These are phyloP conservation scores for Coemansia sp. DNA, from an alignment of 192 early-diverging fungal genomes.

Conservation along the genomic window DNA sequence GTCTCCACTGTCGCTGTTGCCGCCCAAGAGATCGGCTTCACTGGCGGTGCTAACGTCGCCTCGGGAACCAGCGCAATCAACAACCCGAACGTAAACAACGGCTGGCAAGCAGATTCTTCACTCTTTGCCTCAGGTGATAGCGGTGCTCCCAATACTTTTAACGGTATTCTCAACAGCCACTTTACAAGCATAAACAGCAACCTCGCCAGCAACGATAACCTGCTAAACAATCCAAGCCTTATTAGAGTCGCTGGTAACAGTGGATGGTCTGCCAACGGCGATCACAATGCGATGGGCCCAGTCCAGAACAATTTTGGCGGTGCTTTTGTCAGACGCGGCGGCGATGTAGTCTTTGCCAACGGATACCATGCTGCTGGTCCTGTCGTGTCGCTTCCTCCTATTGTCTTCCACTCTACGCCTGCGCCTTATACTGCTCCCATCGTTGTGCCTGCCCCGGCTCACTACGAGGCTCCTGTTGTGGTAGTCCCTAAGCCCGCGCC, in stretches of 20 bases:
- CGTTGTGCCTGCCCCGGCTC: slow-evolving; percentile 15
- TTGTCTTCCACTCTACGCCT: slow-evolving; percentile 13
- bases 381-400: slow-evolving; percentile 7
- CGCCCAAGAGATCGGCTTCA: slow-evolving; percentile 33
- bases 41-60: slow-evolving; percentile 13
- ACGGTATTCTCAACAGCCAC: slow-evolving; percentile 17
- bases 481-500: slow-evolving; percentile 1
- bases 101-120: slow-evolving; percentile 22
- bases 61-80: slow-evolving; percentile 29
- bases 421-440: slow-evolving; percentile 11
- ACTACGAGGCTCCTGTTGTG: slow-evolving; percentile 12
- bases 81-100: slow-evolving; percentile 38
- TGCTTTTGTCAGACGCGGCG: slow-evolving; percentile 11
- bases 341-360: slow-evolving; percentile 17
- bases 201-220: slow-evolving; percentile 18
- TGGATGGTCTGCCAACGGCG: slow-evolving; percentile 39
- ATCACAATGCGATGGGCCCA: slow-evolving; percentile 19
- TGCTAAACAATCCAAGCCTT: slow-evolving; percentile 27
- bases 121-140: slow-evolving; percentile 12
- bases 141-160: slow-evolving; percentile 13
- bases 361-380: background rate
- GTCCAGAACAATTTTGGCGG: slow-evolving; percentile 25
- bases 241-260: slow-evolving; percentile 20
- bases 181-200: slow-evolving; percentile 30
- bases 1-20: slow-evolving; percentile 12